Evolutionary conservation across 208 protist genomes (phyloP).

Genomic region (Trypanosoma conorhini): DNA sequence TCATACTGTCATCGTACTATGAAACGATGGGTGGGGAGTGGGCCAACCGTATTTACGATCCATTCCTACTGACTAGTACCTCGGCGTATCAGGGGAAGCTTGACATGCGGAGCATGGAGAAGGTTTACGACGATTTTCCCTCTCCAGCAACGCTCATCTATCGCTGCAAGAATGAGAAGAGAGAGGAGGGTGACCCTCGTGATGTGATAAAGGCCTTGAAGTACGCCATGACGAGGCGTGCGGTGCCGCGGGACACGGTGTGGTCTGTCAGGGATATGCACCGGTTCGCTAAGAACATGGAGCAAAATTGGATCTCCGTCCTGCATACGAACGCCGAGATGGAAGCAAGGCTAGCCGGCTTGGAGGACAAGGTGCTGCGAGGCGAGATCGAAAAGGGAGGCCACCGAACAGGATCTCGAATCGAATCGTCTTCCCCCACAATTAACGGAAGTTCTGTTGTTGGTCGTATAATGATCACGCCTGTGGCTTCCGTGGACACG

Average conservation of each 20-base stretch:
- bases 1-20: slow-evolving; percentile 79
- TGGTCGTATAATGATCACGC: not conserved
- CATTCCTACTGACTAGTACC: slow-evolving; percentile 49
- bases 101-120: slow-evolving; percentile 76
- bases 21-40: slow-evolving; percentile 85
- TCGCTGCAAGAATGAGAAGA: slow-evolving; percentile 58
- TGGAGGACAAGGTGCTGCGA: slow-evolving; percentile 53
- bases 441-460: not conserved
- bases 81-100: slow-evolving; percentile 62
- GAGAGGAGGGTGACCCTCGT: slow-evolving; percentile 56
- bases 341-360: slow-evolving; percentile 47
- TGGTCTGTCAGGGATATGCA: slow-evolving; percentile 64
- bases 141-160: slow-evolving; percentile 65
- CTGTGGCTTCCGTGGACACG: not conserved
- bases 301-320: slow-evolving; percentile 75
- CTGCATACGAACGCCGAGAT: slow-evolving; percentile 64
- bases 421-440: not conserved
- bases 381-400: slow-evolving; percentile 28
- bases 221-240: slow-evolving; percentile 42
- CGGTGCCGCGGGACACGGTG: slow-evolving; percentile 45
- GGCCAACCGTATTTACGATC: slow-evolving; percentile 86
- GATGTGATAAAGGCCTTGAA: slow-evolving; percentile 62
- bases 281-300: slow-evolving; percentile 67
- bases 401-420: slow-evolving; percentile 2
- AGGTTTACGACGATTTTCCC: slow-evolving; percentile 80